These are phyloP conservation scores for Peronospora belbahrii DNA, from an alignment of 352 stramenopile genomes.

Conservation along the genomic window DNA sequence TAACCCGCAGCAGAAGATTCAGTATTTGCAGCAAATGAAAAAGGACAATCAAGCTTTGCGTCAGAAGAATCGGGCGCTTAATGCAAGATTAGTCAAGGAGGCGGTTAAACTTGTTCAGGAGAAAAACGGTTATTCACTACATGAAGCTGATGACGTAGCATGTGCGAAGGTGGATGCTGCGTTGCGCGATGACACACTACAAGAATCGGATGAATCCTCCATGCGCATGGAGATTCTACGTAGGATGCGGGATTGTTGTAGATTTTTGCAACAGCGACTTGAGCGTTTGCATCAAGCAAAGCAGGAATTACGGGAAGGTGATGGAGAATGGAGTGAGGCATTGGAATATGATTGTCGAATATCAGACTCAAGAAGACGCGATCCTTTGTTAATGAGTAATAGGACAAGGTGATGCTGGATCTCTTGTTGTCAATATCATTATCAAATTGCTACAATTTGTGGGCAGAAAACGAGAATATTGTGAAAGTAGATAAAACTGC, in stretches of 20 bases:
- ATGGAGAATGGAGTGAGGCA: not conserved
- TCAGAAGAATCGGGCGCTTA: constrained; percentile 47
- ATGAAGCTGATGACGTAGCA: not conserved
- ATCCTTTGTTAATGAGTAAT: not conserved
- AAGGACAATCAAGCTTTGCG: constrained; percentile 49
- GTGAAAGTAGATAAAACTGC: too few species aligned
- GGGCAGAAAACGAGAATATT: too few species aligned
- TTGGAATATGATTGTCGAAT: not conserved
- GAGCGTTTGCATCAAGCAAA: constrained; percentile 36
- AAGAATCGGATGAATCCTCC: constrained; percentile 18
- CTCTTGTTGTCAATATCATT: not conserved
- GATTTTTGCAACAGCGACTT: constrained; percentile 42
- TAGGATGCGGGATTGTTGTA: constrained; percentile 43
- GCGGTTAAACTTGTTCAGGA: constrained; percentile 10
- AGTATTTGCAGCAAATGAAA: constrained; percentile 65
- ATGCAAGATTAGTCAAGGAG: constrained; percentile 30
- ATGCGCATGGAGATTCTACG: constrained; percentile 38
- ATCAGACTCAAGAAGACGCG: not conserved
- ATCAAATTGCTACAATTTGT: not conserved
- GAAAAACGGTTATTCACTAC: constrained; percentile 16
- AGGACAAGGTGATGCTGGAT: not conserved
- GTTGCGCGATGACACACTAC: constrained; percentile 15
- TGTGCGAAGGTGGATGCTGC: constrained; percentile 4
- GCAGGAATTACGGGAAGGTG: constrained; percentile 3
- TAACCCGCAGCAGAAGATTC: constrained; percentile 67